A percentile compares a stretch with the other conserved stretches of the same genome.
Conservation (phyloP, 1,284 basidiomycete genomes). For the Violaceomyces palustris region DNA sequence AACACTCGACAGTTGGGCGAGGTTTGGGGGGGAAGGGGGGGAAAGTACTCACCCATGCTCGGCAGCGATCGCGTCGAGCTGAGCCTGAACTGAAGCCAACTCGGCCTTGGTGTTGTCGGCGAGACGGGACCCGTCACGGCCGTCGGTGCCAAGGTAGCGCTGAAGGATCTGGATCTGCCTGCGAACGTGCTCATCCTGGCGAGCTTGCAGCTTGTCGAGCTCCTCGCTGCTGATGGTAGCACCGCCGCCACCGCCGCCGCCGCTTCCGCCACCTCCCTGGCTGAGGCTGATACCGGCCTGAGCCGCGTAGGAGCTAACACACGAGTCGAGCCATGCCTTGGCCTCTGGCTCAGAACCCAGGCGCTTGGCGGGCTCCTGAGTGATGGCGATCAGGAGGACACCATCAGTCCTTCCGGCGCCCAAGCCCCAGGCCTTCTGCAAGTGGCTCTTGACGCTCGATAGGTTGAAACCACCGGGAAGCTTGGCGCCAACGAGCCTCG, state of each 20-base stretch:
- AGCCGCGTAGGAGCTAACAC: conserved; percentile 78
- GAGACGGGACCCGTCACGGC: conserved; percentile 80
- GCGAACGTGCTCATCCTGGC: conserved; percentile 84
- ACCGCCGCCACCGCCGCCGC: conserved; percentile 57
- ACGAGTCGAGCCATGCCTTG: conserved; percentile 84
- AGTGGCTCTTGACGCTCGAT: conserved; percentile 73
- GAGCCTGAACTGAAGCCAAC: conserved; percentile 69
- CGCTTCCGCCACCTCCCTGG: conserved; percentile 57
- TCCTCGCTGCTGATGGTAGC: conserved; percentile 91
- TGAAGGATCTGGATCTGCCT: conserved; percentile 93
- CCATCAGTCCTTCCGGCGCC: conserved; percentile 82
- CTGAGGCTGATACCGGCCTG: conserved; percentile 77
- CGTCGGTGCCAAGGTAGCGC: conserved; percentile 90
- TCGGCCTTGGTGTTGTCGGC: conserved; percentile 78
- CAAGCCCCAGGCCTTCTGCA: conserved; percentile 65
- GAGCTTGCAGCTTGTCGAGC: conserved; percentile 89
- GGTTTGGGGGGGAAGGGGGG: too few relatives aligned
- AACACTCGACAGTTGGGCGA: too few relatives aligned
- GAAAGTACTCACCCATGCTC: conserved; percentile 63
- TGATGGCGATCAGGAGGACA: conserved; percentile 83
- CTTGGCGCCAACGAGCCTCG: conserved; percentile 86
- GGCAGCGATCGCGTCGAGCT: conserved; percentile 77
- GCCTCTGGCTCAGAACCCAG: conserved; percentile 85
- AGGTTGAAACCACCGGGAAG: conserved; percentile 99
- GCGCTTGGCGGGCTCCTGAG: conserved; percentile 89